Conservation (phyloP, 2,329 filamentous ascomycete genomes). For the Leptographium lundbergii region DNA sequence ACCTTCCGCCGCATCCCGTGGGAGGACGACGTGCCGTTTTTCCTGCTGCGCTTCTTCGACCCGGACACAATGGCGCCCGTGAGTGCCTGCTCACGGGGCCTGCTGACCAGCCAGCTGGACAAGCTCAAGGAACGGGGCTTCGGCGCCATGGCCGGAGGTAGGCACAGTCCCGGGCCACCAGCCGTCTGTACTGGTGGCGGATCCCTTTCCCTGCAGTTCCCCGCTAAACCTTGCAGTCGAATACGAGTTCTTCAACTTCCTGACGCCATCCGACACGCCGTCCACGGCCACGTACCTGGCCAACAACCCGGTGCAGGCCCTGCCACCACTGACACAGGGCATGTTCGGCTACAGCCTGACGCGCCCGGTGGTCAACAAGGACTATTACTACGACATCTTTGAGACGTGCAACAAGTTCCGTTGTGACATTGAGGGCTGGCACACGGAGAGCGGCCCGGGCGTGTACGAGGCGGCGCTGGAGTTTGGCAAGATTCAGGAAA, state of each 20-base stretch:
- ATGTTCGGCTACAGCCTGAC: constrained; percentile 95
- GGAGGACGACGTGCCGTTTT: constrained; percentile 79
- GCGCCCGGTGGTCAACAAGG: constrained; percentile 75
- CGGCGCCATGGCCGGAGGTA: constrained; percentile 80
- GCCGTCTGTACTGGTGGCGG: neutral
- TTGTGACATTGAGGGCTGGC: constrained; percentile 85
- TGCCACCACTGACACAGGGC: constrained; percentile 75
- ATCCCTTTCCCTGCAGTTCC: neutral
- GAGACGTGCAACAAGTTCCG: constrained; percentile 65
- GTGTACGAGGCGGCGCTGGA: constrained; percentile 94
- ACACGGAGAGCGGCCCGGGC: constrained; percentile 85
- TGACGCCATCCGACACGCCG: constrained; percentile 46
- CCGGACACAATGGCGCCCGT: constrained; percentile 62
- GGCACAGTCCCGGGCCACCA: neutral
- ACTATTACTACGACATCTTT: constrained; percentile 84
- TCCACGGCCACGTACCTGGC: constrained; percentile 64
- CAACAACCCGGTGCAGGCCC: constrained; percentile 56
- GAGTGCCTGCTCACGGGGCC: constrained; percentile 65
- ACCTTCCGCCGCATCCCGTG: constrained; percentile 79
- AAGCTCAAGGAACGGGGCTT: constrained; percentile 59
- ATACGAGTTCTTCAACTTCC: constrained; percentile 92
- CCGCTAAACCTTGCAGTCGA: constrained; percentile 46
- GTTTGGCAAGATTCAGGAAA: constrained; percentile 73
- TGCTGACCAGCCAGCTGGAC: constrained; percentile 55
- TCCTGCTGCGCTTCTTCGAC: constrained; percentile 72